These are phyloP conservation scores for Arthrinium phaeospermum DNA, from an alignment of 2,329 filamentous ascomycete genomes.

Conservation along the genomic window DNA sequence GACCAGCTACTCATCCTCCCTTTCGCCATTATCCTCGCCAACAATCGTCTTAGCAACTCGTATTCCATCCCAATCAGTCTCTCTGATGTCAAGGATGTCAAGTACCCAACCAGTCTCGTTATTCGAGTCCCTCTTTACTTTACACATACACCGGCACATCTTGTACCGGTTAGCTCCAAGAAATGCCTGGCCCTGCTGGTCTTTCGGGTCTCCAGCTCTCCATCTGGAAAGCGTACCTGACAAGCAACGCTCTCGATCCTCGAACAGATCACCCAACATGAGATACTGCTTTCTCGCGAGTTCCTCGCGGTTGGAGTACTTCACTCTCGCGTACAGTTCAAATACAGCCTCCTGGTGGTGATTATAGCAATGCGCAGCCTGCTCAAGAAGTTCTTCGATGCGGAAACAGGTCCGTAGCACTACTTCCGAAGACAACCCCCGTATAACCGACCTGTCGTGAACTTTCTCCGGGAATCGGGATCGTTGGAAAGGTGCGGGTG, in stretches of 20 bases:
- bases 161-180: slow-evolving; percentile 28
- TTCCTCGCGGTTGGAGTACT: slow-evolving; percentile 60
- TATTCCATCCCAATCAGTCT: slow-evolving; percentile 34
- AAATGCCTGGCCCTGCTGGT: slow-evolving; percentile 36
- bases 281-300: slow-evolving; percentile 62
- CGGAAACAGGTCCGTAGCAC: slow-evolving; percentile 67
- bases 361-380: slow-evolving; percentile 43
- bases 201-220: slow-evolving; percentile 33
- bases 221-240: slow-evolving; percentile 35
- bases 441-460: slow-evolving; percentile 57
- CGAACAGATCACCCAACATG: slow-evolving; percentile 67
- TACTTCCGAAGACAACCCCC: slow-evolving; percentile 53
- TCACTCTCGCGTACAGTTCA: slow-evolving; percentile 68
- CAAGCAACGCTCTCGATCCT: slow-evolving; percentile 59
- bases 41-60: slow-evolving; percentile 30
- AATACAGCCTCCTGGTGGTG: slow-evolving; percentile 51
- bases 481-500: slow-evolving; percentile 53
- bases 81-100: slow-evolving; percentile 33
- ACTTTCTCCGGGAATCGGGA: slow-evolving; percentile 55
- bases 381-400: slow-evolving; percentile 63
- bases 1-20: neutral
- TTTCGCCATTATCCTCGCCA: neutral
- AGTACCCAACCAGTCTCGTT: slow-evolving; percentile 33
- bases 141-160: slow-evolving; percentile 37
- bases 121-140: slow-evolving; percentile 33